phyloP scores from a whole-genome alignment of 129 eudicot genomes.

The Lactuca sativa region DNA sequence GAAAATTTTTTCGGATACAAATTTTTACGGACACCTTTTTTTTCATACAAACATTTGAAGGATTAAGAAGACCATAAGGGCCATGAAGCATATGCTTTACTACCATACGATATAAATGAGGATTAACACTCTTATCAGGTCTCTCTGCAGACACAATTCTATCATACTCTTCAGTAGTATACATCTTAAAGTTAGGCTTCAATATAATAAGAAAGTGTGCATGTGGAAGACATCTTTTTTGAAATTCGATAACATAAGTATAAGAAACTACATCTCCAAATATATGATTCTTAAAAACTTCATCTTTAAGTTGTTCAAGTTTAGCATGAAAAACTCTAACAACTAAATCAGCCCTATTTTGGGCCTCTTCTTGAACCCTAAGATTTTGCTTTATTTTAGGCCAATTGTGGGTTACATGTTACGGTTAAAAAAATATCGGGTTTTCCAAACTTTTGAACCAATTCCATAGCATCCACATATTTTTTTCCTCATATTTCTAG shows the following conservation, averaged over 20 bases:
- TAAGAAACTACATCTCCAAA: too few relatives aligned
- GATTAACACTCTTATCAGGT: constrained; percentile 7
- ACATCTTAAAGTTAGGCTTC: constrained; percentile 21
- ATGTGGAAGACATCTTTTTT: background rate
- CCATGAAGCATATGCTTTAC: constrained; percentile 36
- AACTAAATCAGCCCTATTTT: background rate
- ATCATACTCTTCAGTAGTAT: constrained; percentile 20
- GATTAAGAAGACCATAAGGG: constrained; percentile 28
- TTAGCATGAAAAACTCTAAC: too few relatives aligned
- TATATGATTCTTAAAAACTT: too few relatives aligned
- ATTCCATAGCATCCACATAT: constrained; percentile 32
- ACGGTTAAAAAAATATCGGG: constrained; percentile 36
- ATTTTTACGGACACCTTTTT: too few relatives aligned
- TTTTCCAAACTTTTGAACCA: constrained; percentile 29
- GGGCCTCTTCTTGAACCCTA: background rate
- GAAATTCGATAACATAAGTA: too few relatives aligned
- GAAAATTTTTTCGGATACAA: too few relatives aligned
- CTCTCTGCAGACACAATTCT: constrained; percentile 20
- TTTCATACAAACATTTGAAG: background rate
- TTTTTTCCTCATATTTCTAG: constrained; percentile 18
- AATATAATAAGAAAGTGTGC: constrained; percentile 13
- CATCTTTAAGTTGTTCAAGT: too few relatives aligned
- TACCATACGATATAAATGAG: constrained; percentile 11
- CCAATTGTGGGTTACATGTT: constrained; percentile 37
- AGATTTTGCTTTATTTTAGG: constrained; percentile 20